Conservation (phyloP, 148 eudicot genomes). For the Linanthus parryae region DNA sequence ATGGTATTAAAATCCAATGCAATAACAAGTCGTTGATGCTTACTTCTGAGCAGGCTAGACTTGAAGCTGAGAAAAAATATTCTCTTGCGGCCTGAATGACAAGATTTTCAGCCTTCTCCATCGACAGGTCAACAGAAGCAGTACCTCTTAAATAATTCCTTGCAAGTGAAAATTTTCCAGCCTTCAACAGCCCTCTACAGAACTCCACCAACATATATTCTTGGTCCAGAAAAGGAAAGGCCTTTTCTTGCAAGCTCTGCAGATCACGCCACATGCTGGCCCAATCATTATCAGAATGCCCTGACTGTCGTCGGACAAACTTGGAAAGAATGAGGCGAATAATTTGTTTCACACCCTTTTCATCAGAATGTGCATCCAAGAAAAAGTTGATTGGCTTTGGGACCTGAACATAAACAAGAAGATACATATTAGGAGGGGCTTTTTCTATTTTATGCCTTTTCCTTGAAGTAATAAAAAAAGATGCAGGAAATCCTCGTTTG, state of each 20-base stretch:
- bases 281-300: constrained; percentile 87
- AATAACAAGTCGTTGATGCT: too few species aligned
- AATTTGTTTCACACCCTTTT: constrained; percentile 87
- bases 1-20: too few species aligned
- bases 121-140: constrained; percentile 65
- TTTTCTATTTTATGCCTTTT: too few species aligned
- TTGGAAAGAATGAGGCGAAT: constrained; percentile 91
- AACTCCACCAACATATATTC: constrained; percentile 88
- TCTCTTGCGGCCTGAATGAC: constrained; percentile 97
- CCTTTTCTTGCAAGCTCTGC: constrained; percentile 83
- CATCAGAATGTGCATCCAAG: constrained; percentile 64
- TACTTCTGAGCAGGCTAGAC: constrained; percentile 83
- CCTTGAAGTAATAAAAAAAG: too few species aligned
- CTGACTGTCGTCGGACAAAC: constrained; percentile 75
- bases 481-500: too few species aligned
- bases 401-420: constrained; percentile 47
- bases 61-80: constrained; percentile 93
- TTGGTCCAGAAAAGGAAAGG: constrained; percentile 73
- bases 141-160: constrained; percentile 88
- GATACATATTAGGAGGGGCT: neutral
- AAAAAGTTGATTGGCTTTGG: constrained; percentile 83
- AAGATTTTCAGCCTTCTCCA: constrained; percentile 87
- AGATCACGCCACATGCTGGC: constrained; percentile 92
- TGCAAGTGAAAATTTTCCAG: constrained; percentile 95
- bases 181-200: constrained; percentile 93